Percentiles rank a stretch among this genome's conserved stretches.
phyloP scores from a whole-genome alignment of 2,329 filamentous ascomycete genomes.

The Penicillium aurantiogriseum region DNA sequence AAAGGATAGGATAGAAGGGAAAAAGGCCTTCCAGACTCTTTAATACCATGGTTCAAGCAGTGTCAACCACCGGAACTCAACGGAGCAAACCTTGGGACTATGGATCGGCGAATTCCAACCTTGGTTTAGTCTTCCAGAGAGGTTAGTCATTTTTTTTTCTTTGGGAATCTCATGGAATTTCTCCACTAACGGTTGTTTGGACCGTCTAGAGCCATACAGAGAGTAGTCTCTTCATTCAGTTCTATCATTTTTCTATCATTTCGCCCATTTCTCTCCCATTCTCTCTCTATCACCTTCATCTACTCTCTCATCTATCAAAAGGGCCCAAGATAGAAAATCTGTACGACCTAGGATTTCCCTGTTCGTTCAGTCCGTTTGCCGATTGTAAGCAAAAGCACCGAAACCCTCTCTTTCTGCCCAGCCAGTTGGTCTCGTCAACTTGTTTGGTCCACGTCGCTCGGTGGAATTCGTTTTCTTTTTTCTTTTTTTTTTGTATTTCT shows the following conservation, averaged over 20 bases:
- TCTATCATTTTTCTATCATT: background rate
- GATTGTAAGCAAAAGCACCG: constrained; percentile 15
- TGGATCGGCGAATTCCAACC: constrained; percentile 13
- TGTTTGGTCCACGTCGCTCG: constrained; percentile 22
- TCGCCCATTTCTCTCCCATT: background rate
- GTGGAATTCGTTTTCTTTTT: constrained; percentile 8
- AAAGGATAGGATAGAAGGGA: background rate
- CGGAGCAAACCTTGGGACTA: constrained; percentile 7
- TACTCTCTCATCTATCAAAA: background rate
- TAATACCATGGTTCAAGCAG: constrained; percentile 5
- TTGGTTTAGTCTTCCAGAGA: background rate
- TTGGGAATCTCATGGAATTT: constrained; percentile 6
- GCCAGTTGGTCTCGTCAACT: constrained; percentile 16
- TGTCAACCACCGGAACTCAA: constrained; percentile 23
- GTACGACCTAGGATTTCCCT: constrained; percentile 18
- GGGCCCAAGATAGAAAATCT: background rate
- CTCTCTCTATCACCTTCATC: background rate
- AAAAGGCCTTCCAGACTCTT: constrained; percentile 9
- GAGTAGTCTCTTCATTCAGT: background rate
- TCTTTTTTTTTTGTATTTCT: background rate
- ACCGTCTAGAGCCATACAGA: constrained; percentile 1
- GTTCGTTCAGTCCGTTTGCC: constrained; percentile 21
- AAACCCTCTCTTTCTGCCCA: constrained; percentile 20
- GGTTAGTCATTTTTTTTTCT: background rate
- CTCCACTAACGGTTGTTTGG: constrained; percentile 5